phyloP scores from a whole-genome alignment of 1,284 basidiomycete genomes.

The Moniliophthora roreri region DNA sequence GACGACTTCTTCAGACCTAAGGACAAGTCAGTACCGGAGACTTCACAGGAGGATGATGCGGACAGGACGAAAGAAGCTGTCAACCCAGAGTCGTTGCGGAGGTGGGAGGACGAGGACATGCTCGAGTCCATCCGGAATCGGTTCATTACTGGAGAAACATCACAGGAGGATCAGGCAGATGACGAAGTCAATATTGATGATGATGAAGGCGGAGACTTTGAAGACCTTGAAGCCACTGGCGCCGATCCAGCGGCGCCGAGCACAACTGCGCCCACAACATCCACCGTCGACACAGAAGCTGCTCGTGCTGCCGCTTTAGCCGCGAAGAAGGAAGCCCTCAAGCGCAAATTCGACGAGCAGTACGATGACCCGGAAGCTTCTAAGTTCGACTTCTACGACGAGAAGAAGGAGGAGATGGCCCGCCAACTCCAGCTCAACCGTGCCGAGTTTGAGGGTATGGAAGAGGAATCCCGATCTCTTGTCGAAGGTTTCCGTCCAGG shows the following conservation, averaged over 20 bases:
- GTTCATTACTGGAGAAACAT: constrained; percentile 85
- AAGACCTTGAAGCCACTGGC: constrained; percentile 41
- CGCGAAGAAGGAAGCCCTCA: constrained; percentile 88
- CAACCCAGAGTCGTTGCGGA: constrained; percentile 51
- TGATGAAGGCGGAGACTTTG: constrained; percentile 43
- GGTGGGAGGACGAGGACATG: constrained; percentile 84
- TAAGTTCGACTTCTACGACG: constrained; percentile 85
- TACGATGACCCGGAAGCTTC: constrained; percentile 87
- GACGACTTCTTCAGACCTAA: constrained; percentile 81
- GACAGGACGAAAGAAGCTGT: constrained; percentile 72
- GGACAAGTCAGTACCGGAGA: constrained; percentile 35
- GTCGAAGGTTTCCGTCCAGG: constrained; percentile 93
- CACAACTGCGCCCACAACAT: constrained; percentile 19
- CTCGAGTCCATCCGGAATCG: constrained; percentile 85
- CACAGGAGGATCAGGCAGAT: constrained; percentile 25
- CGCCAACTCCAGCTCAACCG: constrained; percentile 84
- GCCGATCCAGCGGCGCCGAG: constrained; percentile 29
- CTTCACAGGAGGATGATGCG: constrained; percentile 50
- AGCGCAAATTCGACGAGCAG: constrained; percentile 95
- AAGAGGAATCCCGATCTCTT: constrained; percentile 75
- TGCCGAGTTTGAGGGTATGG: constrained; percentile 83
- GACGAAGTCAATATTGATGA: constrained; percentile 45
- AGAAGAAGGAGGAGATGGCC: constrained; percentile 91
- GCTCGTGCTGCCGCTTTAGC: constrained; percentile 62
- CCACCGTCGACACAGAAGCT: constrained; percentile 32